Base-by-base conservation (phyloP, 345 rosid genomes). In the Sonneratia alba region DNA sequence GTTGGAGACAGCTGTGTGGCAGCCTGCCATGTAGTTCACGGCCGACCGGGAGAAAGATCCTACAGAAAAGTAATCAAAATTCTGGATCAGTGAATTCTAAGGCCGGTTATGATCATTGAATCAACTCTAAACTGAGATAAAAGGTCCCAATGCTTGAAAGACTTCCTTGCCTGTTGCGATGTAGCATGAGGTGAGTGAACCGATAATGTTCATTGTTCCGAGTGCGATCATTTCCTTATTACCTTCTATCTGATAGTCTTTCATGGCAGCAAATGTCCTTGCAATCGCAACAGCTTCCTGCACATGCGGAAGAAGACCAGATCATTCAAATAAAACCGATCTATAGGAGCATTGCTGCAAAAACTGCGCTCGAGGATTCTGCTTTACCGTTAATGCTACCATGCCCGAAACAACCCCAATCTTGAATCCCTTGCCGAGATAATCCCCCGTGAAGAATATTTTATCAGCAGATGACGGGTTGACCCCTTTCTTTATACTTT, bases 171-270 rank as follows among this genome's bases (percentile, higher is more conserved):
- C 82, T 64, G 81, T 71, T 14, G 81, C 73, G 10, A 78, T 77
- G 62, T 72, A 80, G 59, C 86, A 81, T 6, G 82, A 83, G 72
- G 79, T 76, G 45, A 74, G 75, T 36, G 78, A 83, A 47, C 84
- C 86, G 13, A 68, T 75, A 37, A 73, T 32, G 76, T 83, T 83
- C 81, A 75, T 79, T 38, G 67, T 57, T 42, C 86, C 86, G 63
- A 83, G 77, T 22, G 86, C 84, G 40, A 83, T 62, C 82, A 76
- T 83, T 75, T 83, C 86, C 69, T 81, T 83, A 77, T 83, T 83
- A 1, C 84, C 86, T 73, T 83, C 84, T 38, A 79, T 74, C 65
- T 76, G 80, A 59, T 83, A 80, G 53, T 83, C 79, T 15, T 78
- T 70, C 55, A 83, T 36, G 15, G 79, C 45, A 72, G 86, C 83